Percentiles rank a stretch among this genome's conserved stretches.
Conservation (phyloP, 257 asterid species). For the Solanum tacnaense region DNA sequence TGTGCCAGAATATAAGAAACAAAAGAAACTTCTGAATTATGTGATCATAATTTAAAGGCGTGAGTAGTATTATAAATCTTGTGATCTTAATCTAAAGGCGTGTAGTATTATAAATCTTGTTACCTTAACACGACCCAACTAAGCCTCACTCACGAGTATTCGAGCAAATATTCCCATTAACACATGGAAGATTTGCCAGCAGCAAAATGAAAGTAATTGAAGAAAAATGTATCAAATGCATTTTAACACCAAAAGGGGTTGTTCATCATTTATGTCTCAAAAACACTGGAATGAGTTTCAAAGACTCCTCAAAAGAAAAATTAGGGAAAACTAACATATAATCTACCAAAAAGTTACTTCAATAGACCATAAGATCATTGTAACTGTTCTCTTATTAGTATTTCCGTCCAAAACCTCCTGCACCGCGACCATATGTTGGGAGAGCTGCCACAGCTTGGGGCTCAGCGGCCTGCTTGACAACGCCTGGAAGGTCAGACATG, state of each 20-base stretch:
- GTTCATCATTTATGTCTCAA: neutral
- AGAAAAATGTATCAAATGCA: neutral
- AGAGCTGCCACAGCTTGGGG: slow-evolving; percentile 10
- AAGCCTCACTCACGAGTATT: neutral
- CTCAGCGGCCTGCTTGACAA: slow-evolving; percentile 17
- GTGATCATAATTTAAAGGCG: neutral
- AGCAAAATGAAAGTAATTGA: neutral
- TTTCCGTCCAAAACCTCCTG: slow-evolving; percentile 22
- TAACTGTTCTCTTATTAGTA: slow-evolving; percentile 1
- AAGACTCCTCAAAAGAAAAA: neutral
- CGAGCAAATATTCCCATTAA: neutral
- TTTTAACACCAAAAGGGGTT: neutral
- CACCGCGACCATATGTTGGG: slow-evolving; percentile 20
- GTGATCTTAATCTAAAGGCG: too few species aligned
- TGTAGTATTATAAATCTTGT: too few species aligned
- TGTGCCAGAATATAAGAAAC: too few species aligned
- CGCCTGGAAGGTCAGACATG: slow-evolving; percentile 42
- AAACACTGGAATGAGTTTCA: neutral
- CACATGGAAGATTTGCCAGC: neutral
- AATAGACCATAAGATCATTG: neutral
- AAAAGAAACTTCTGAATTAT: neutral
- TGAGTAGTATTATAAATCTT: too few species aligned
- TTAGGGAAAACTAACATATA: neutral
- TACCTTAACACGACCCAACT: neutral
- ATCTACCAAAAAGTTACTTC: neutral